Evolutionary conservation across 1,284 basidiomycete genomes (phyloP), one percentile per base, ranked within the genome.

Genomic region (Tilletia caries): DNA sequence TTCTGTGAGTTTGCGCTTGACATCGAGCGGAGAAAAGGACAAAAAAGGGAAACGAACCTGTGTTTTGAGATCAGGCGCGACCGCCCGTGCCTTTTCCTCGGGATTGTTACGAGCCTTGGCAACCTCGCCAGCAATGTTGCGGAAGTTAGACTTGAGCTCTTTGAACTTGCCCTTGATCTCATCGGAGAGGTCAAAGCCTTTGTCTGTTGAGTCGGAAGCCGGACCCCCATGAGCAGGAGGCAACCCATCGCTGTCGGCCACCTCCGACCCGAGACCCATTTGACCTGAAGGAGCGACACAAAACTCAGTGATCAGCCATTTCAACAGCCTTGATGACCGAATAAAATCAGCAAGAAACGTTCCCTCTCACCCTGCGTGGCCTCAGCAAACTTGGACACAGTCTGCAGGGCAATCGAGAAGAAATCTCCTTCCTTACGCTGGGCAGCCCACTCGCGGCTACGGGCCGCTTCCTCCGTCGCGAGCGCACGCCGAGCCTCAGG

Each of bases 381-480:
- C 37, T 67, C 66, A 15, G 66, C 66, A 48, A 67, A 67, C 23
- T 52, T 33, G 33, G 66, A 67, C 8, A 67, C 44, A 6, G 29
- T 67, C 50, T 67, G 50, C 6, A 67, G 44, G 6, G 66, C 66
- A 20, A 67, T 67, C 10, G 66, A 67, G 43, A 67, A n/a, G 25
- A 67, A 27, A 43, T 67, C 58, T 13, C 66, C 66, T 20, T 52
- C 32, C 4, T 50, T 32, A 13, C 58, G 50, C 20, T 32, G n/a
- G 12, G 32, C 25, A 10, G 29, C 44, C 41, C 33, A 25, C 13
- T 25, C 41, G 13, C 50, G 50, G 20, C 52, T 23, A 8, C 58
- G 43, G 6, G 37, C 66, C 23, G 66, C 66, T 18, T 67, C 66
- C 12, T 41, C 58, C 2, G n/a, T 34, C 20, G 58, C 50, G 6